Evolutionary conservation across 805 yeast genomes (phyloP), one percentile per base, ranked within the genome.

Genomic region (Metschnikowia koreensis): DNA sequence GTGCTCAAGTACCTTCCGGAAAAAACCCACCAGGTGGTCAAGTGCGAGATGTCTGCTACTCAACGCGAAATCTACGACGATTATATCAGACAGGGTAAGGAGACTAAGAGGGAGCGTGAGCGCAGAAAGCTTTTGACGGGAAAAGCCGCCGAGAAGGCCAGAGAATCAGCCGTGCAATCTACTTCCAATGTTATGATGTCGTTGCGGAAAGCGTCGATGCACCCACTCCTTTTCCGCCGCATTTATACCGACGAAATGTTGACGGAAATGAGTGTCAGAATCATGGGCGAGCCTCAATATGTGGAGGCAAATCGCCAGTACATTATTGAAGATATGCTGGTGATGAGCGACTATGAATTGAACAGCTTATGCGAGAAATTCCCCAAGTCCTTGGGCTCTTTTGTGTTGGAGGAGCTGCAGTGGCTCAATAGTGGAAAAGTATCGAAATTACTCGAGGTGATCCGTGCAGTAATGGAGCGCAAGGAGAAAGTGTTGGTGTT

Each of bases 241-340:
- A 60, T 75, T 29, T 94, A 82, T 65, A 73, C 73, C 26, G 89
- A 88, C 60, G 74, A 69, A 1, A 72, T 60, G 28, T 65, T 94
- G 50, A 65, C 67, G 44, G 66, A 74, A 41, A 94, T 94, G 98
- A 78, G 96, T 40, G 79, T 74, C 53, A 83, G 79, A 27, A 92
- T 94, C 44, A 84, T 89, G 86, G 76, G 77, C 50, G 97, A 92
- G 62, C 89, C 90, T 0, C 83, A 81, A 48, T 94, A 94, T 68
- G 77, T 74, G 33, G 82, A 83, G 51, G 97, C 98, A 15, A 91
- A 90, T 65, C 71, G 75, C 55, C 74, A 81, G 39, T 94, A 78
- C 62, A 92, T 94, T 52, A 82, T 65, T 63, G 99, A 94, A 72
- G 99, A 94, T 67, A 92, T 94, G 98, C 83, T 83, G 65, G 89